Evolutionary conservation across 345 rosid species (phyloP).

Genomic region (Brassica juncea): DNA sequence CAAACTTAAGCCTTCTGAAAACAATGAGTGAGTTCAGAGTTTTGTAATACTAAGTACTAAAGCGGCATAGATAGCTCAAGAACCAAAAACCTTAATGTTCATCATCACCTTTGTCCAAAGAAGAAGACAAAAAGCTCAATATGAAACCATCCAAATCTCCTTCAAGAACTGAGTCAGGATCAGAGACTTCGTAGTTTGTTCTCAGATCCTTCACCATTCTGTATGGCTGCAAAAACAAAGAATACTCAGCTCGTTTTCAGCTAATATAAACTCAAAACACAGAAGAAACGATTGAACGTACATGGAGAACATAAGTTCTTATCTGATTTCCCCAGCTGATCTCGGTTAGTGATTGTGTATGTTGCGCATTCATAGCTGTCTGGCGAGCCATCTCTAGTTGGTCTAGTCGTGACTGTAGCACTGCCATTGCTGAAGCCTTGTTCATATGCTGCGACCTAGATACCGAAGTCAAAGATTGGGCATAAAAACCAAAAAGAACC

Average conservation of each 20-base stretch:
- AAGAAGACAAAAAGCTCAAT: slow-evolving; percentile 76
- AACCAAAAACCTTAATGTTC: slow-evolving; percentile 20
- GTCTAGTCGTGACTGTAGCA: slow-evolving; percentile 88
- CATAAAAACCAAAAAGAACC: slow-evolving; percentile 1
- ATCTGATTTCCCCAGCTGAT: slow-evolving; percentile 97
- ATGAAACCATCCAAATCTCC: slow-evolving; percentile 89
- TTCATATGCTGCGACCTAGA: slow-evolving; percentile 83
- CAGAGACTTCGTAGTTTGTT: slow-evolving; percentile 83
- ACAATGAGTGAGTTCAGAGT: background rate
- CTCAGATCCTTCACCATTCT: slow-evolving; percentile 93
- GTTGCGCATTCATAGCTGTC: slow-evolving; percentile 86
- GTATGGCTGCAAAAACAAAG: slow-evolving; percentile 63
- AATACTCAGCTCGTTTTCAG: background rate
- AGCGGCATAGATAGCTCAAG: slow-evolving; percentile 8
- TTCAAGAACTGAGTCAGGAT: slow-evolving; percentile 87
- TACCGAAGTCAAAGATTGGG: background rate
- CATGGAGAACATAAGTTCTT: slow-evolving; percentile 86
- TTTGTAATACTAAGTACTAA: background rate
- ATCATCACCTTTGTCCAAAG: slow-evolving; percentile 58
- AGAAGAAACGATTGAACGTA: slow-evolving; percentile 17
- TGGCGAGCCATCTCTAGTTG: slow-evolving; percentile 90
- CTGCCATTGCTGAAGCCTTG: slow-evolving; percentile 95
- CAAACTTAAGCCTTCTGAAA: background rate
- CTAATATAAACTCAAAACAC: background rate
- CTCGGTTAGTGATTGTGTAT: slow-evolving; percentile 87